Evolutionary conservation across 164 flowering plant genomes (phyloP), one percentile per base, ranked within the genome.

Genomic region (Vitis rotundifolia): DNA sequence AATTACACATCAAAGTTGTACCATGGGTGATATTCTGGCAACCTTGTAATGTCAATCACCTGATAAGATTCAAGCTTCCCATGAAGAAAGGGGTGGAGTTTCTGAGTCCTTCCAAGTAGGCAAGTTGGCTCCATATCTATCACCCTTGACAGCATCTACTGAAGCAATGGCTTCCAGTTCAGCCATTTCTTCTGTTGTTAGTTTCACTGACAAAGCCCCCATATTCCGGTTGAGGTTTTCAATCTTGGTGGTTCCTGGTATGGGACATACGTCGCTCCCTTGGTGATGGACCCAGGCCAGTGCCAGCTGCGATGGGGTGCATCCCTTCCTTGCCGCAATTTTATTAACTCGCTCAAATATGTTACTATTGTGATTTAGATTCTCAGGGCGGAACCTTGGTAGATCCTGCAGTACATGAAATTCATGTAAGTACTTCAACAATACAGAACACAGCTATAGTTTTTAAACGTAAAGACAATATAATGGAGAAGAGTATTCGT

Each of bases 181-280:
- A 9, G 77, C 74, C 79, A 82, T 67, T 61, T 83, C 88, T 64
- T 77, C 76, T 48, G 69, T 64, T 11, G 78, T 77, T 0, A 85
- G 78, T 67, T 83, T 81, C 63, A 83, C 75, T 13, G 85, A 76
- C 54, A 83, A 48, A 73, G 87, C 85, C 62, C 77, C 77, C 31
- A 85, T 71, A 29, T 85, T 85, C 69, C 78, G 78, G 61, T 77
- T 72, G 11, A 86, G 49, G 69, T 84, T 85, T 54, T 71, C 77
- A 58, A 80, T 69, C 73, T 83, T 82, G 57, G 89, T 84, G 53
- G 89, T 84, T 64, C 88, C 85, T 11, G 88, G 86, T 18, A 77
- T 75, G 3, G 75, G 76, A 60, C 74, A 69, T 0, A 80, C 79
- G 56, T 80, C 77, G 5, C 73, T 55, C 3, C 79, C 82, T 59